Evolutionary conservation across 371 early-diverging fungal genomes (phyloP), one percentile per base, ranked within the genome.

Genomic region (Dichotomocladium elegans): DNA sequence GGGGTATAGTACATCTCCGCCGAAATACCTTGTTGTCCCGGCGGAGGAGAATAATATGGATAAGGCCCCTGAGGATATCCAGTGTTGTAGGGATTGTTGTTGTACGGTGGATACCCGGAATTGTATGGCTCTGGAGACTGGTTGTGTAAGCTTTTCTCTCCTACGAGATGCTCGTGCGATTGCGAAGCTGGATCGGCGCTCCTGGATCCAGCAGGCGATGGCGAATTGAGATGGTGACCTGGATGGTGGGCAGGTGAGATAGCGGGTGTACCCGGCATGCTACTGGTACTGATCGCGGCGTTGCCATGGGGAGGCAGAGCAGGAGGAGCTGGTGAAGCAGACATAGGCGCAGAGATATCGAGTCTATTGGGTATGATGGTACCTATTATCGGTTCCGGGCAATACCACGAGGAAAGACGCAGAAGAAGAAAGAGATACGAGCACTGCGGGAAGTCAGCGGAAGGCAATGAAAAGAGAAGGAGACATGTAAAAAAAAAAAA

Each of bases 41-140:
- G 51, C 22, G 41, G 51, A 19, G 51, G 51, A 41, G 26, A 41
- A 24, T 51, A 51, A 10, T 51, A 43, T 19, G 22, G 22, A 14
- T 14, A 21, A 10, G 19, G 44, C n/a, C n/a, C 22, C 25, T 43
- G 44, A 10, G 44, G 44, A 26, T 43, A 43, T 10, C 25, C 19
- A 4, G 17, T 41, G 25, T 41, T 51, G 35, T 51, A 51, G 17
- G 33, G 21, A 17, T 41, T 22, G 19, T 51, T 35, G 17, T 29
- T 27, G 35, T 21, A 33, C 7, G 49, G 31, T 48, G 29, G 33
- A 19, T 47, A 47, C 3, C 31, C 31, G 14, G 21, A 24, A 25
- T 48, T 25, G 5, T 48, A 14, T 24, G 49, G 35, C 0, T n/a
- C 14, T 14, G 49, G 49, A 0, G 49, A 48, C 21, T 24, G 29